Conservation (phyloP, 345 rosid species). For the Eucalyptus tenuipes region DNA sequence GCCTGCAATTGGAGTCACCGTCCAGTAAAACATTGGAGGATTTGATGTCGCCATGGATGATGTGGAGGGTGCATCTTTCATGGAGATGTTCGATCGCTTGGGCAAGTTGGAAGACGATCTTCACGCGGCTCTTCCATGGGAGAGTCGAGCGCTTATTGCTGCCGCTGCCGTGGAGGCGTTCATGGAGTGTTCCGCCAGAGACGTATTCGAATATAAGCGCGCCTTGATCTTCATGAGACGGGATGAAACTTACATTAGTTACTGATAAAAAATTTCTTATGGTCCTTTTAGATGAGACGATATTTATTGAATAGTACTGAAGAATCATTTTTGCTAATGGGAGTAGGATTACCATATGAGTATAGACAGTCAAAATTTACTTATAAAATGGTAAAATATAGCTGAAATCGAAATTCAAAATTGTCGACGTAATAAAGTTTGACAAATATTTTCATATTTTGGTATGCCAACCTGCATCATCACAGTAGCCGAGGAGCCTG, state of each 20-base stretch:
- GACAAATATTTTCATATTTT: neutral
- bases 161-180: constrained; percentile 33
- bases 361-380: neutral
- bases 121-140: constrained; percentile 47
- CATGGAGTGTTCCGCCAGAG: constrained; percentile 61
- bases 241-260: neutral
- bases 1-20: constrained; percentile 44
- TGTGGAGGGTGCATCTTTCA: constrained; percentile 54
- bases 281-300: too few relatives aligned
- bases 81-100: constrained; percentile 67
- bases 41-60: constrained; percentile 81
- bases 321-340: neutral
- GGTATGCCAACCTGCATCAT: constrained; percentile 30
- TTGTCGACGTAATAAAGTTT: neutral
- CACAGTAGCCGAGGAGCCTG: constrained; percentile 63
- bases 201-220: constrained; percentile 60
- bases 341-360: neutral
- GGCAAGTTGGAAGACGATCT: constrained; percentile 57
- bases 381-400: neutral
- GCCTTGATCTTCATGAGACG: constrained; percentile 30
- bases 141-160: constrained; percentile 2
- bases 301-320: too few relatives aligned
- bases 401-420: neutral
- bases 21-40: constrained; percentile 71
- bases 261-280: neutral